phyloP scores from a whole-genome alignment of 2,329 filamentous ascomycete species.

The Dactylonectria macrodidyma region DNA sequence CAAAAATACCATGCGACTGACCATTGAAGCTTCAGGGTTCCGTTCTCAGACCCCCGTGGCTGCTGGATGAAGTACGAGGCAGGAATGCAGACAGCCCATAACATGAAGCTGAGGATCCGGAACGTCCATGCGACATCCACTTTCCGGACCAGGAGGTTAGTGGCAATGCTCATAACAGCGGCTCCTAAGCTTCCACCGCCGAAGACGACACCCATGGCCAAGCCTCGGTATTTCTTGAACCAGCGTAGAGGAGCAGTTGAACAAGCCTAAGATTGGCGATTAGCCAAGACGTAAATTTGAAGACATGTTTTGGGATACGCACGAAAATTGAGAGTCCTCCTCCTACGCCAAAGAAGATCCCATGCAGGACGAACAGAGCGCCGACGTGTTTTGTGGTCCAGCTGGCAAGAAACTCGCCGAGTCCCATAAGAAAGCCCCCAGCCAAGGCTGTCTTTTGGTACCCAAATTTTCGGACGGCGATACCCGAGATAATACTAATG shows the following conservation, averaged over 20 bases:
- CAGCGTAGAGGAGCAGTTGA: constrained; percentile 44
- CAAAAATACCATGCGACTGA: neutral
- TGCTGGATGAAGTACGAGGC: constrained; percentile 47
- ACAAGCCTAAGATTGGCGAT: constrained; percentile 32
- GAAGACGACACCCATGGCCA: constrained; percentile 50
- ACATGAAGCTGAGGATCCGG: constrained; percentile 45
- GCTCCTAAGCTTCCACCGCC: constrained; percentile 49
- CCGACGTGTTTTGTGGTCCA: constrained; percentile 45
- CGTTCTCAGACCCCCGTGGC: constrained; percentile 27
- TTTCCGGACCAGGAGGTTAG: constrained; percentile 42
- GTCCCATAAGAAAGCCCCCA: constrained; percentile 46
- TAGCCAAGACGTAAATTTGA: neutral
- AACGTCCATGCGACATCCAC: constrained; percentile 49
- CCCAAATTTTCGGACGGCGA: constrained; percentile 40
- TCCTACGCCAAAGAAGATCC: constrained; percentile 46
- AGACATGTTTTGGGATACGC: neutral
- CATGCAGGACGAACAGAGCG: constrained; percentile 47
- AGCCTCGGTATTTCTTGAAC: constrained; percentile 47
- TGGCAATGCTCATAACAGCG: constrained; percentile 47
- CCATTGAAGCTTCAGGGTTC: constrained; percentile 45
- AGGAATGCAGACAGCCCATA: constrained; percentile 50
- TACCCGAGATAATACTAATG: constrained; percentile 38
- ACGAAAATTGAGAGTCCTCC: constrained; percentile 45
- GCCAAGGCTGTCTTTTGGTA: constrained; percentile 44
- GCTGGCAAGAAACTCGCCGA: constrained; percentile 49